Percentiles rank a stretch among this genome's conserved stretches.
Conservation (phyloP, 2,329 filamentous ascomycete species). For the Trichoderma lentiforme region DNA sequence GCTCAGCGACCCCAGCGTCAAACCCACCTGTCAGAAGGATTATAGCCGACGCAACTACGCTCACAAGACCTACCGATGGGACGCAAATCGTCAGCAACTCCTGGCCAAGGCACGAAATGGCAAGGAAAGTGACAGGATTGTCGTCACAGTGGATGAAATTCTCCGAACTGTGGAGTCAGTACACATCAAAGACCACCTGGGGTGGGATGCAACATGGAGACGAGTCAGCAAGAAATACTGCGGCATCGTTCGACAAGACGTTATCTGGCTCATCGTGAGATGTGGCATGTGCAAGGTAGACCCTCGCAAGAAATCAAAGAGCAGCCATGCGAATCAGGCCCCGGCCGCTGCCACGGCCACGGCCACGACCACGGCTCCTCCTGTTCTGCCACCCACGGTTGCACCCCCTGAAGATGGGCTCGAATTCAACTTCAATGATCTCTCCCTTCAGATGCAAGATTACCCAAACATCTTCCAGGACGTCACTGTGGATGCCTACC, state of each 20-base stretch:
- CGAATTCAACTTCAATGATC: background rate
- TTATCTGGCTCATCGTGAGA: constrained; percentile 20
- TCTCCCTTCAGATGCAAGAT: background rate
- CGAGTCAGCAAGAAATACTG: constrained; percentile 17
- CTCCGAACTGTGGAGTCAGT: constrained; percentile 13
- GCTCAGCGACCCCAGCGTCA: background rate
- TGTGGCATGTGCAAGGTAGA: constrained; percentile 13
- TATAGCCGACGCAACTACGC: constrained; percentile 21
- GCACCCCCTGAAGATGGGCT: background rate
- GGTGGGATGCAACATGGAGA: constrained; percentile 22
- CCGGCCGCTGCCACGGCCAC: background rate
- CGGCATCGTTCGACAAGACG: constrained; percentile 20
- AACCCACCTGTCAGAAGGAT: constrained; percentile 12
- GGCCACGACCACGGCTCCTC: background rate
- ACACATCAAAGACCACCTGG: constrained; percentile 17
- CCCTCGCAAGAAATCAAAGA: constrained; percentile 1
- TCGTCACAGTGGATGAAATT: constrained; percentile 19
- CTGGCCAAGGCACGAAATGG: background rate
- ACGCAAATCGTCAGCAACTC: background rate
- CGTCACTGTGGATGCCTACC: background rate
- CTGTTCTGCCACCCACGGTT: background rate
- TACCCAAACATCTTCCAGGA: background rate
- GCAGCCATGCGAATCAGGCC: background rate
- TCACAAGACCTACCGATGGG: constrained; percentile 19
- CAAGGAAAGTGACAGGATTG: background rate